phyloP scores from a whole-genome alignment of 2,329 filamentous ascomycete genomes.

The Claviceps monticola region DNA sequence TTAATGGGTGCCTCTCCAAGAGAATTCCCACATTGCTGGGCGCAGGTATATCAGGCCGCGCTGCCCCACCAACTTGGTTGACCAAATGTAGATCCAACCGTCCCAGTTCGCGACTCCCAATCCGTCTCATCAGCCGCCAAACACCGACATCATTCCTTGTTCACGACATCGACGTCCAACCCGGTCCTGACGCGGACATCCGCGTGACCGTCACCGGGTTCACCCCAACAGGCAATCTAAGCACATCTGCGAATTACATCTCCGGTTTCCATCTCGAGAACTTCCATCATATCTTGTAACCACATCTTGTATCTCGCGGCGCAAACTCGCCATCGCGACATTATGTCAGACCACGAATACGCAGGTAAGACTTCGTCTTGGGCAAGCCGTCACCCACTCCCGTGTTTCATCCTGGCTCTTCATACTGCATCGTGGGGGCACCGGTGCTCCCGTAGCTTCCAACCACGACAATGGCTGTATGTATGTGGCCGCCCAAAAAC shows the following conservation, averaged over 20 bases:
- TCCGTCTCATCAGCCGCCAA: background rate
- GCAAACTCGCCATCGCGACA: constrained; percentile 7
- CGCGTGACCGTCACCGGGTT: background rate
- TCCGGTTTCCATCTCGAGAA: too few species aligned
- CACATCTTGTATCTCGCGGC: too few species aligned
- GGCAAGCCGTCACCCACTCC: background rate
- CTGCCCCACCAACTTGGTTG: constrained; percentile 2
- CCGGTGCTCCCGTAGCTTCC: background rate
- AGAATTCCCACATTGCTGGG: background rate
- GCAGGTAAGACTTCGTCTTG: constrained; percentile 31
- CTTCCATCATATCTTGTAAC: too few species aligned
- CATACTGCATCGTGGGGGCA: background rate
- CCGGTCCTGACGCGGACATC: background rate
- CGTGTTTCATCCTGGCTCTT: background rate
- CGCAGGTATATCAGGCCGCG: background rate
- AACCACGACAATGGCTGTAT: background rate
- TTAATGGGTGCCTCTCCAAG: too few species aligned
- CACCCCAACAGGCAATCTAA: too few species aligned
- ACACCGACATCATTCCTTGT: background rate
- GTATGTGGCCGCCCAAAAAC: background rate
- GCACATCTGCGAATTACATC: too few species aligned
- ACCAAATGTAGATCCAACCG: background rate
- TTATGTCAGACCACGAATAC: constrained; percentile 55
- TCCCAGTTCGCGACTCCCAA: background rate
- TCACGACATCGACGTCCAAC: background rate